Conservation (phyloP, 2,329 filamentous ascomycete species). For the Xylariales sp. region DNA sequence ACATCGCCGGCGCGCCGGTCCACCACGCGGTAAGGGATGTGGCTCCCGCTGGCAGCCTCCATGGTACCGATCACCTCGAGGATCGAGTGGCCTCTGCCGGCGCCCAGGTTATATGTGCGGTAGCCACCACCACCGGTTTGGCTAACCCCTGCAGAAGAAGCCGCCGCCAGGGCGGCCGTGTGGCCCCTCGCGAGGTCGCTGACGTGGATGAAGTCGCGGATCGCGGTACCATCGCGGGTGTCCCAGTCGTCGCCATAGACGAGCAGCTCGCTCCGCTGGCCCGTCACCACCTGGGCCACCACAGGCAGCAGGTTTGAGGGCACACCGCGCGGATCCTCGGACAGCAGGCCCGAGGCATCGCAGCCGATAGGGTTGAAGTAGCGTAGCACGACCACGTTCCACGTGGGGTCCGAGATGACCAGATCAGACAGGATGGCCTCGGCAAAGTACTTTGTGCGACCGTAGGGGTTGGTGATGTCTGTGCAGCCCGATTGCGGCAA, state of each 20-base stretch:
- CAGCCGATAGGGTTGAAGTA: slow-evolving; percentile 4
- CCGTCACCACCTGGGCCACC: slow-evolving; percentile 56
- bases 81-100: slow-evolving; percentile 40
- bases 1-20: slow-evolving; percentile 38
- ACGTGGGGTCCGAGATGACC: not conserved
- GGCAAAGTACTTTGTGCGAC: slow-evolving; percentile 1
- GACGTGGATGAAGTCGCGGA: slow-evolving; percentile 66
- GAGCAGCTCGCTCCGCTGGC: slow-evolving; percentile 46
- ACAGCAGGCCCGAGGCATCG: slow-evolving; percentile 11
- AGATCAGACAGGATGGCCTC: slow-evolving; percentile 2
- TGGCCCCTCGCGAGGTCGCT: slow-evolving; percentile 61
- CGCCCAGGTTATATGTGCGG: slow-evolving; percentile 26
- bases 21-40: slow-evolving; percentile 31
- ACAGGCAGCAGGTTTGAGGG: slow-evolving; percentile 64
- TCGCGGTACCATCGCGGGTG: slow-evolving; percentile 60
- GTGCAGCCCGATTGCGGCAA: slow-evolving; percentile 1
- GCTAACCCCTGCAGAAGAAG: slow-evolving; percentile 25
- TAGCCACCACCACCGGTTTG: not conserved
- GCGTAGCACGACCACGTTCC: slow-evolving; percentile 2
- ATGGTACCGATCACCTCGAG: slow-evolving; percentile 36
- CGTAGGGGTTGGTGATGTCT: slow-evolving; percentile 2
- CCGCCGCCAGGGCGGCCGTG: slow-evolving; percentile 51
- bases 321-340: slow-evolving; percentile 56
- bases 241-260: slow-evolving; percentile 64
- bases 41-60: slow-evolving; percentile 27